A percentile compares a stretch with the other conserved stretches of the same genome.
Conservation (phyloP, 2,329 filamentous ascomycete species). For the Pleoardoris graminearum region DNA sequence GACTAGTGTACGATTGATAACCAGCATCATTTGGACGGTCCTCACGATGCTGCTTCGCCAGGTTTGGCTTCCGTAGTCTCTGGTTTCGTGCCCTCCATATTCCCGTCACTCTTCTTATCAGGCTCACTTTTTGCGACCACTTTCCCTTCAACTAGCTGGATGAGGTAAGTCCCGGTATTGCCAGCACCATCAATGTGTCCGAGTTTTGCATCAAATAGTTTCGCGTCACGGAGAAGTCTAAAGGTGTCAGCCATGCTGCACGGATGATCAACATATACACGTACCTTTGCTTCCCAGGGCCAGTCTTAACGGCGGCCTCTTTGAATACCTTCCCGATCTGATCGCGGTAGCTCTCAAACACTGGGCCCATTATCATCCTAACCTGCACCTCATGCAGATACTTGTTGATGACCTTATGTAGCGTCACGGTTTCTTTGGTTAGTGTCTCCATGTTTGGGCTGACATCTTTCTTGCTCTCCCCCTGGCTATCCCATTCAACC, state of each 20-base stretch:
- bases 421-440: constrained; percentile 79
- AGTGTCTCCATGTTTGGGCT: constrained; percentile 85
- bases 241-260: constrained; percentile 8
- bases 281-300: constrained; percentile 73
- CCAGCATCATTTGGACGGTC: background rate
- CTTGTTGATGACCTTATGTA: constrained; percentile 82
- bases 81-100: background rate
- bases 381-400: constrained; percentile 78
- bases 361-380: constrained; percentile 80
- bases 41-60: constrained; percentile 1
- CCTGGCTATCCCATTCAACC: constrained; percentile 69
- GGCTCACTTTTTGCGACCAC: constrained; percentile 22
- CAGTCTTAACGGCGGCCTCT: constrained; percentile 66
- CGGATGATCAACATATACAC: constrained; percentile 31
- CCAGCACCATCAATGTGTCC: constrained; percentile 78
- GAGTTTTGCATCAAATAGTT: constrained; percentile 71
- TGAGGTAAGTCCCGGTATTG: constrained; percentile 70
- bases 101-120: constrained; percentile 6
- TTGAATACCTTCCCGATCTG: constrained; percentile 74
- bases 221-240: constrained; percentile 77
- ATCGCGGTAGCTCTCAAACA: constrained; percentile 79
- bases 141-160: constrained; percentile 67
- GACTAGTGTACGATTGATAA: background rate
- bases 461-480: constrained; percentile 47
- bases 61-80: background rate